Evolutionary conservation across 176 grass and related monocot species (phyloP), one percentile per base, ranked within the genome.

Genomic region (Triticum urartu): DNA sequence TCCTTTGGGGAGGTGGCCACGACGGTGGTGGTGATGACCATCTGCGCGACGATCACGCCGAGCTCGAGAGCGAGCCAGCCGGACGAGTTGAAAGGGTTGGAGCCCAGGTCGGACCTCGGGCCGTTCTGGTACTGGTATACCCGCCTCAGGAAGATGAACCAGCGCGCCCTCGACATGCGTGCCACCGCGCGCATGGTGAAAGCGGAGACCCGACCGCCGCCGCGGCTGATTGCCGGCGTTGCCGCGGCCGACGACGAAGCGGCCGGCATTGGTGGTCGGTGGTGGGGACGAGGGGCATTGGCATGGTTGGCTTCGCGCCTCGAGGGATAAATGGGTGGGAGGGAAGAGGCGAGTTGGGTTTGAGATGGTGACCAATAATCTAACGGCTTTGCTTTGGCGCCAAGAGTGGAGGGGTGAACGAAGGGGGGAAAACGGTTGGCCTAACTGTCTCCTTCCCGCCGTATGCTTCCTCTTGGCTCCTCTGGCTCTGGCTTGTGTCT

Each of bases 41-140:
- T 88, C 83, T 99, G 97, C 0, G 85, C 86, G 25, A 91, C 42
- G 82, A 96, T 63, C 28, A 91, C 75, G 26, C 76, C 82, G 43
- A 96, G 85, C 88, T 99, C 97, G 38, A 94, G 73, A 35, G 87
- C 87, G 47, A 99, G 78, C 97, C 97, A 99, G 11, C 72, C 89
- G 12, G 83, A 77, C n/a, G 92, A 96, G 62, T 99, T 99, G 86
- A 99, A 96, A 0, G 97, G 97, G 76, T 94, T 99, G 72, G 97
- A 96, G 45, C 88, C 90, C 35, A 99, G 79, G 82, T 99, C 93
- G 5, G 97, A 99, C 79, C 90, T 84, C 22, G 97, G 92, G 13
- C 91, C 94, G 68, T 99, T 99, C 87, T 99, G 97, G 80, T 99
- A 99, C 82, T 87, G 91, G 92, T 96, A 99, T 72, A 96, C 97